These are phyloP conservation scores for Phaeotremella fagi DNA, from an alignment of 768 basidiomycete genomes.

Conservation along the genomic window DNA sequence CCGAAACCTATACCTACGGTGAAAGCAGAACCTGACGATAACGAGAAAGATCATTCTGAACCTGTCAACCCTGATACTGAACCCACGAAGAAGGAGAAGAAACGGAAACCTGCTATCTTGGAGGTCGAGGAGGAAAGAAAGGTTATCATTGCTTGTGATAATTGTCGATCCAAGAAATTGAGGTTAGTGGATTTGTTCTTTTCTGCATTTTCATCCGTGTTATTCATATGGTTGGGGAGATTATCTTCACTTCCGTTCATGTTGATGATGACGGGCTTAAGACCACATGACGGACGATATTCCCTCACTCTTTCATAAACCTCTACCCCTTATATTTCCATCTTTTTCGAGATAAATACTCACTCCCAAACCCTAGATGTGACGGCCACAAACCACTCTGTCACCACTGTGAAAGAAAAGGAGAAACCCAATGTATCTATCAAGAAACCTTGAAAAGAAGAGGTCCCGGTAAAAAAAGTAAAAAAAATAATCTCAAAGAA, in stretches of 20 bases:
- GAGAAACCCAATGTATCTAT: constrained; percentile 39
- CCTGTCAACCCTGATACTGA: too few relatives aligned
- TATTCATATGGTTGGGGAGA: not conserved
- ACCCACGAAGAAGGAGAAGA: constrained; percentile 3
- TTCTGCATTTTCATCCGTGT: not conserved
- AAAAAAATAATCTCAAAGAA: constrained; percentile 12
- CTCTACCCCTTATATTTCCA: not conserved
- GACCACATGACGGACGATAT: not conserved
- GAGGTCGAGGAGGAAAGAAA: constrained; percentile 14
- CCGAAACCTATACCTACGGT: too few relatives aligned
- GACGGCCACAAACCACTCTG: constrained; percentile 46
- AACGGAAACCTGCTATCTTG: not conserved
- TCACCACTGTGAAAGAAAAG: constrained; percentile 39
- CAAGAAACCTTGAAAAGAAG: constrained; percentile 43
- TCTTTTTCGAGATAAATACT: not conserved
- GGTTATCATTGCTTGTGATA: constrained; percentile 33
- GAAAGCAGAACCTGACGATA: too few relatives aligned
- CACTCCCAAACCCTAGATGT: constrained; percentile 41
- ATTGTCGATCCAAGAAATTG: constrained; percentile 35
- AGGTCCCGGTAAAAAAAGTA: constrained; percentile 47
- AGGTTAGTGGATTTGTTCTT: not conserved
- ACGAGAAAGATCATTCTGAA: too few relatives aligned
- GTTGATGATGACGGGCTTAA: not conserved
- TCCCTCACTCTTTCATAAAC: not conserved
- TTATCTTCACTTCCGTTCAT: not conserved